Conservation (phyloP, 2,329 filamentous ascomycete genomes). For the Ophiobolus disseminans region DNA sequence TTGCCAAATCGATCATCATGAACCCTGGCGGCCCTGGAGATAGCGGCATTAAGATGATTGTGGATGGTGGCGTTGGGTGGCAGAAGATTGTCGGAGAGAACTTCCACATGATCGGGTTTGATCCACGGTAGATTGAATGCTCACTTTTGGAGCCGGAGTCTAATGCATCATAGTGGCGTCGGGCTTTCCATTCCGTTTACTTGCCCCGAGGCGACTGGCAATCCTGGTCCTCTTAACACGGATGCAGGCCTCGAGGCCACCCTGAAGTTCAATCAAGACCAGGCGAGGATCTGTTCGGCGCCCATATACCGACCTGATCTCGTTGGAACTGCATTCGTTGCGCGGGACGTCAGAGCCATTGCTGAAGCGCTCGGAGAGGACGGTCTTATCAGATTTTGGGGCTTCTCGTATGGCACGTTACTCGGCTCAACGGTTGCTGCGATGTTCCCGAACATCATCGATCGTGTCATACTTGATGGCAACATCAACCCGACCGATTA, state of each 20-base stretch:
- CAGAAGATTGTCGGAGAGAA: background rate
- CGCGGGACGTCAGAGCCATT: constrained; percentile 54
- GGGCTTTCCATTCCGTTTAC: background rate
- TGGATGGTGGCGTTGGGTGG: background rate
- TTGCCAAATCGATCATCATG: constrained; percentile 6
- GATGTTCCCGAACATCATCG: constrained; percentile 29
- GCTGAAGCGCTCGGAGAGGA: constrained; percentile 54
- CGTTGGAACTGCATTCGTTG: constrained; percentile 55
- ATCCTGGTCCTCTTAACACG: background rate
- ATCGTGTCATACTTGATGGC: constrained; percentile 46
- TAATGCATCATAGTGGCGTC: background rate
- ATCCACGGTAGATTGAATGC: background rate
- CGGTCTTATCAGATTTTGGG: constrained; percentile 50
- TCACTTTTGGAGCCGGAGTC: background rate
- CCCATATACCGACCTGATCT: too few species aligned
- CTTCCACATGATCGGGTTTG: constrained; percentile 6
- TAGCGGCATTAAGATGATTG: constrained; percentile 1
- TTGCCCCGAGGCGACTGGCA: background rate
- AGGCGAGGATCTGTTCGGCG: too few species aligned
- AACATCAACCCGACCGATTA: constrained; percentile 40
- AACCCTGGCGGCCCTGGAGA: constrained; percentile 8
- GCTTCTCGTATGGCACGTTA: constrained; percentile 49
- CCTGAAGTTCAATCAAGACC: background rate
- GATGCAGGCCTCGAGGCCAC: background rate
- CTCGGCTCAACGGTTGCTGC: constrained; percentile 30